Conservation (phyloP, 164 flowering plant species). For the Dillenia turbinata region DNA sequence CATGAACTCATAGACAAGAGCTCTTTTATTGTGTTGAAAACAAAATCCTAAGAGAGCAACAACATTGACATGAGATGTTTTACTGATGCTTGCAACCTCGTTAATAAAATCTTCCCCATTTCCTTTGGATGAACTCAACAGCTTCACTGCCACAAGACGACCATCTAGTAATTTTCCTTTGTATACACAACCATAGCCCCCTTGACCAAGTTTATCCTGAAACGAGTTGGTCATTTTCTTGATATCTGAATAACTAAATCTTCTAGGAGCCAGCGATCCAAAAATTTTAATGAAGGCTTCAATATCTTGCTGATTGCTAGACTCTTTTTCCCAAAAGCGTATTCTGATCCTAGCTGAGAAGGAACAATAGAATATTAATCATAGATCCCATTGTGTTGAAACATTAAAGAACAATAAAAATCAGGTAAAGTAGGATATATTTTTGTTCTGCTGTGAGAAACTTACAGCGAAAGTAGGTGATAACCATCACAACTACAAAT, state of each 20-base stretch:
- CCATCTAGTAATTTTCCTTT: slow-evolving; percentile 3
- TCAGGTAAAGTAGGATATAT: no score
- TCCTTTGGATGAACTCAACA: not conserved
- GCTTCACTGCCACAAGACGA: not conserved
- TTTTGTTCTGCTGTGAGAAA: no score
- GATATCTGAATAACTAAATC: not conserved
- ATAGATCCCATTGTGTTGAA: no score
- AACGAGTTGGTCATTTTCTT: slow-evolving; percentile 4
- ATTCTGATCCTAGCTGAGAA: no score
- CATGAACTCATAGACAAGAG: not conserved
- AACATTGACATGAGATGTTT: not conserved
- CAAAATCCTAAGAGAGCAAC: not conserved
- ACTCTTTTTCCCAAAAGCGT: no score
- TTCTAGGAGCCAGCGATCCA: not conserved
- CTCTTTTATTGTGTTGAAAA: not conserved
- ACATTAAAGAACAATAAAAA: no score
- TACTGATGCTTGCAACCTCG: not conserved
- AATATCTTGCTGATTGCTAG: no score
- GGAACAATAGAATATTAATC: no score
- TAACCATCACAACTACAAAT: no score
- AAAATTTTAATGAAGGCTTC: no score
- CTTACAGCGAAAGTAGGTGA: no score
- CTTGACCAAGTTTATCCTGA: not conserved
- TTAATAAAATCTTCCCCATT: slow-evolving; percentile 1
- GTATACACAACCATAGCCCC: not conserved